These are phyloP conservation scores for Tremellales sp. DNA, from an alignment of 1,284 basidiomycete species.

Conservation along the genomic window DNA sequence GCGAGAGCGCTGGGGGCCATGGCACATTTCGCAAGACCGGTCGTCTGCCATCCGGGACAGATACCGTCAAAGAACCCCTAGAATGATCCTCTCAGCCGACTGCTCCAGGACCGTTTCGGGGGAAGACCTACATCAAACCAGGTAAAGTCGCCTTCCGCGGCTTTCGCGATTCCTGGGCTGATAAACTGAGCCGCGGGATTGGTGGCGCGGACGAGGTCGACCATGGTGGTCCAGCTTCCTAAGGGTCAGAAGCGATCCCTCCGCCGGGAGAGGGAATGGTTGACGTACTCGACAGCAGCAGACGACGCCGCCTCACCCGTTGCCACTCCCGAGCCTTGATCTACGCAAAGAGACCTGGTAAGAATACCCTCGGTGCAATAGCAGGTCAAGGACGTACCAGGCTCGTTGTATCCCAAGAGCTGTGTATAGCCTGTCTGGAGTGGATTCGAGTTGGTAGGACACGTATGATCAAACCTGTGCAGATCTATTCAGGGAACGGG, in stretches of 20 bases:
- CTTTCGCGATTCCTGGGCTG: conserved; percentile 21
- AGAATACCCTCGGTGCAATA: background rate
- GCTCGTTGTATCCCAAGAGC: conserved; percentile 32
- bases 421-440: conserved; percentile 20
- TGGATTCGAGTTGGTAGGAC: conserved; percentile 10
- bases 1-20: conserved; percentile 23
- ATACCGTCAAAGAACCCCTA: conserved; percentile 24
- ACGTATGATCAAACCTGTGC: conserved; percentile 14
- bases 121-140: conserved; percentile 20
- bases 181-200: conserved; percentile 14
- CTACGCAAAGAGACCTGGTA: conserved; percentile 2
- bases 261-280: background rate
- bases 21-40: conserved; percentile 9
- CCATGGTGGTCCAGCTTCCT: conserved; percentile 23
- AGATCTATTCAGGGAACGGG: background rate
- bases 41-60: conserved; percentile 16
- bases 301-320: no score
- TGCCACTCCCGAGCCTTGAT: conserved; percentile 1
- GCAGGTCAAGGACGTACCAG: conserved; percentile 13
- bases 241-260: background rate
- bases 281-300: conserved; percentile 10
- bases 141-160: conserved; percentile 14
- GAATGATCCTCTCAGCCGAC: background rate
- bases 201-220: conserved; percentile 7
- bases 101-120: background rate